A percentile compares a stretch with the other conserved stretches of the same genome.
Evolutionary conservation across 2,329 filamentous ascomycete species (phyloP).

Genomic region (Gaeumannomyces sp.): DNA sequence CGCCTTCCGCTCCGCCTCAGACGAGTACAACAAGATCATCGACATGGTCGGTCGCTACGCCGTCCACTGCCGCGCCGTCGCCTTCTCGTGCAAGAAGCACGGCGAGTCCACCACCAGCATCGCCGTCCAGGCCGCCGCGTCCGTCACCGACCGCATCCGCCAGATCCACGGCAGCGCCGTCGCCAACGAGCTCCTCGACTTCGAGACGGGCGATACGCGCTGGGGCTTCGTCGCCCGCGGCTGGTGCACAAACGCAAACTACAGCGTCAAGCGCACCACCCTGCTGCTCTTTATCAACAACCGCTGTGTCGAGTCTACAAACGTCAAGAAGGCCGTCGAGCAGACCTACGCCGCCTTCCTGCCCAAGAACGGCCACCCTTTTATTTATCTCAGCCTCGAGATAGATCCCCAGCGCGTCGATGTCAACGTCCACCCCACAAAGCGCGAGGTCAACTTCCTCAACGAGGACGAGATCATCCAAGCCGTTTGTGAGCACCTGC

Average conservation of each 20-base stretch:
- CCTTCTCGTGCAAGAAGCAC: slow-evolving; percentile 94
- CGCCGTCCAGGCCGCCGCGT: slow-evolving; percentile 68
- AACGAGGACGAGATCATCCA: slow-evolving; percentile 97
- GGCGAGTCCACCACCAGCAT: slow-evolving; percentile 81
- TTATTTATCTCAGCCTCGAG: slow-evolving; percentile 84
- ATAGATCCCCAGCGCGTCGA: slow-evolving; percentile 91
- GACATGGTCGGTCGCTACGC: slow-evolving; percentile 92
- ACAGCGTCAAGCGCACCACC: slow-evolving; percentile 82
- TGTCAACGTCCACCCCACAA: slow-evolving; percentile 96
- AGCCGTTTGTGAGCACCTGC: slow-evolving; percentile 73
- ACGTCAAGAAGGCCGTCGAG: slow-evolving; percentile 84
- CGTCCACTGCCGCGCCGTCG: slow-evolving; percentile 83
- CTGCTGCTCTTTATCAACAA: slow-evolving; percentile 95
- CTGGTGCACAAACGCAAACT: slow-evolving; percentile 87
- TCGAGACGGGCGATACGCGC: slow-evolving; percentile 63
- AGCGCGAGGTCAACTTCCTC: slow-evolving; percentile 92
- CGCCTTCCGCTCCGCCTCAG: slow-evolving; percentile 84
- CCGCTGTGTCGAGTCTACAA: slow-evolving; percentile 81
- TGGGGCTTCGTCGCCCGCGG: slow-evolving; percentile 82
- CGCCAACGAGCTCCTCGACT: slow-evolving; percentile 80
- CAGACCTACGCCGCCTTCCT: slow-evolving; percentile 83
- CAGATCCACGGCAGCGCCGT: slow-evolving; percentile 81
- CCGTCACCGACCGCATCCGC: slow-evolving; percentile 74
- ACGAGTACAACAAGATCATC: slow-evolving; percentile 97
- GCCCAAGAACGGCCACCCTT: slow-evolving; percentile 90